Evolutionary conservation across 768 basidiomycete genomes (phyloP), one percentile per base, ranked within the genome.

Genomic region (Hygrophoropsis aurantiaca): DNA sequence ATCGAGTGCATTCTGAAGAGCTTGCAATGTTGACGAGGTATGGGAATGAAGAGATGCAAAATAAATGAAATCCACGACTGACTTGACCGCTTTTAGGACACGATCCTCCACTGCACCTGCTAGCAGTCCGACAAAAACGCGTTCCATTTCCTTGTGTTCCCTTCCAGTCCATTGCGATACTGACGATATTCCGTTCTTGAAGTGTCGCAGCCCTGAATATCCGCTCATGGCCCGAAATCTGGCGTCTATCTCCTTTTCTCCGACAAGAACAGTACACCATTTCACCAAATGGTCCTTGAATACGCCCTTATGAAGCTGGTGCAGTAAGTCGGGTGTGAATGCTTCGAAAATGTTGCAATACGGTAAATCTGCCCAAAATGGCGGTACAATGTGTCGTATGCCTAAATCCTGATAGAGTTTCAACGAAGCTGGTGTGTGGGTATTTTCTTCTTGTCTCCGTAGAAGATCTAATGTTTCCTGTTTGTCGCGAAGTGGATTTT

Each of bases 281-380:
- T 43, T 58, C 8, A 49, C 33, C 2, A 60, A 42, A 44, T 42
- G 53, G 37, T 57, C 67, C 44, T 72, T 72, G 61, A 75, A 72
- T 0, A 74, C 42, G 0, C 76, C 76, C 50, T 78, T 72, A 56
- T 75, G 66, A 0, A 78, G 57, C 54, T 77, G 74, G 48, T 79
- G 76, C 10, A 77, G 68, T n/a, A 75, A 32, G 59, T 74, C 60
- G 20, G 69, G 65, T 0, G 69, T 70, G 16, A 78, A 45, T 16
- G 46, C 62, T 0, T 16, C 0, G 49, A 68, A 73, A 30, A 78
- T 77, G 53, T 78, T 50, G 40, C 54, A 44, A 48, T 61, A 66
- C 0, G 73, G 74, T 5, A 77, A 47, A 37, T 69, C 54, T 1
- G 32, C 33, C 74, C 74, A 75, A 53, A 74, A 76, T 15, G 71